These are phyloP conservation scores for Aspergillus mulundensis DNA, from an alignment of 495 filamentous ascomycete genomes.

Conservation along the genomic window DNA sequence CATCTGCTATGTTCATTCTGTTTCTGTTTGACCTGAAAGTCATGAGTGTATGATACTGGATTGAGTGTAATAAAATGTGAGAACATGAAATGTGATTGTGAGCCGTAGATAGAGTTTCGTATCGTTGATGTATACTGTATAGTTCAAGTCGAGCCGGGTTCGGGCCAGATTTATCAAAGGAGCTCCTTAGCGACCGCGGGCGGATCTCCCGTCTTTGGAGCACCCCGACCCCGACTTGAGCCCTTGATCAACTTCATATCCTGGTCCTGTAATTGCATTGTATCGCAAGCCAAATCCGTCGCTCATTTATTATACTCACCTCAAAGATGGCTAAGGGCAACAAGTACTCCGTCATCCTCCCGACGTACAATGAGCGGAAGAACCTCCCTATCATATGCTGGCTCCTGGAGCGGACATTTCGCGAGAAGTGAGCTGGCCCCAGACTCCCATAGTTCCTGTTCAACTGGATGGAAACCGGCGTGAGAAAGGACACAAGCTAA, in stretches of 20 bases:
- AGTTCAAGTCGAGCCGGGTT: not conserved
- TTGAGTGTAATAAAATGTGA: not conserved
- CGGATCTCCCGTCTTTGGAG: constrained; percentile 9
- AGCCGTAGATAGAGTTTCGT: too few species aligned
- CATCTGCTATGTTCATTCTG: not conserved
- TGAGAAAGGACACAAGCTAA: not conserved
- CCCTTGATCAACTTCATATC: constrained; percentile 1
- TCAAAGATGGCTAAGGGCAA: constrained; percentile 46
- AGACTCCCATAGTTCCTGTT: not conserved
- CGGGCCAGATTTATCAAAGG: constrained; percentile 7
- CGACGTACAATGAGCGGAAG: constrained; percentile 95
- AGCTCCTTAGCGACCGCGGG: constrained; percentile 6
- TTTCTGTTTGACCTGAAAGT: too few species aligned
- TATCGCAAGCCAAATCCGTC: not conserved
- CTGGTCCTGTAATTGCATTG: not conserved
- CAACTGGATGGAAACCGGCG: not conserved
- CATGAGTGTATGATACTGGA: too few species aligned
- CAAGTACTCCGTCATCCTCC: constrained; percentile 96
- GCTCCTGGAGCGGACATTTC: constrained; percentile 88
- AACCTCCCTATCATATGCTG: constrained; percentile 95
- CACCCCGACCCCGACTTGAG: not conserved
- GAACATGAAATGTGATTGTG: not conserved
- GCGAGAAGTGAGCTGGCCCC: constrained; percentile 51
- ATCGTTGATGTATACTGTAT: too few species aligned
- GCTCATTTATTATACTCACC: not conserved